Evolutionary conservation across 2,329 filamentous ascomycete genomes (phyloP), one percentile per base, ranked within the genome.

Genomic region (Alternaria ventricosa): DNA sequence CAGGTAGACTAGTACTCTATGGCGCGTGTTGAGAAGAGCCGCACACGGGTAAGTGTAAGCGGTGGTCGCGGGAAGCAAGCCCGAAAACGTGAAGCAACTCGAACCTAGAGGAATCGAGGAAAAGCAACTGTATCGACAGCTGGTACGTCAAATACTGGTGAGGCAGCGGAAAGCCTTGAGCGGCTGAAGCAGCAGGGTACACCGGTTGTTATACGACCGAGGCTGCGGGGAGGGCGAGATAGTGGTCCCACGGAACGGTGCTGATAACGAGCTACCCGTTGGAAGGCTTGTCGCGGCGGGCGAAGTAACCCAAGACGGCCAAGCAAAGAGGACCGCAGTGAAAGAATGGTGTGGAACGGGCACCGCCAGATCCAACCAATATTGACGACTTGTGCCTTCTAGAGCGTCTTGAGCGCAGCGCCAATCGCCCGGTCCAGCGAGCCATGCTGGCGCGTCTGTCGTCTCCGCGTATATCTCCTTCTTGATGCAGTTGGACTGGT

Each of bases 291-390:
- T 66, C 41, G 36, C 55, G 36, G 57, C 49, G 56, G 58, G 60
- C 46, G 44, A 63, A 36, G 67, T 70, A 71, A 67, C 64, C 69
- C 65, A 72, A 68, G 68, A 65, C 66, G 65, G 66, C 71, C 71
- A 72, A 73, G 71, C 66, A 18, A 33, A 63, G 49, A 43, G 57
- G 45, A 60, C 51, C 56, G 56, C 60, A 64, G 64, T 61, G 65
- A 62, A 65, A 55, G 56, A 60, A 55, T 65, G 61, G 60, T 63
- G 58, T 67, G 62, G 60, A 62, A 60, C 60, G 57, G 49, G 57
- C 51, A 41, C 45, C 47, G 61, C 22, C 55, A 43, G 51, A 41
- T 22, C 60, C 60, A 30, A 58, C 61, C 62, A 64, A 63, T 36
- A 57, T 45, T n/a, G 44, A 57, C 56, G 51, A 57, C 46, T 55